Evolutionary conservation across 768 basidiomycete genomes (phyloP).

Genomic region (Serendipita indica): DNA sequence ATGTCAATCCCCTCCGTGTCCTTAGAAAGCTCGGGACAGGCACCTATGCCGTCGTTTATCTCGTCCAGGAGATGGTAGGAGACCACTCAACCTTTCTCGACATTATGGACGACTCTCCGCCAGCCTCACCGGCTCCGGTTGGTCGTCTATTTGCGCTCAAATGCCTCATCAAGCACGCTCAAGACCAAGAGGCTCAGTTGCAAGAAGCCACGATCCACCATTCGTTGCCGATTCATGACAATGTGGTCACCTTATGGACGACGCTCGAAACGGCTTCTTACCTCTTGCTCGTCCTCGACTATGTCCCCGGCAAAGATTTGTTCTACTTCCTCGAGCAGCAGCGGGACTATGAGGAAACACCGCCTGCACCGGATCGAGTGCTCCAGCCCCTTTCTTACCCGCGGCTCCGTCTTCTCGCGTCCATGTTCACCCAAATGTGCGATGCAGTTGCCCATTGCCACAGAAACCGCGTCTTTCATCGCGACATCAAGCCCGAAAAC

Average conservation of each 20-base stretch:
- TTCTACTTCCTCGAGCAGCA: conserved; percentile 98
- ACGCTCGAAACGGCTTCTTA: conserved; percentile 87
- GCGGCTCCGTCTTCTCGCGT: conserved; percentile 81
- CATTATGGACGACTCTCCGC: conserved; percentile 15
- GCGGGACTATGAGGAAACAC: conserved; percentile 59
- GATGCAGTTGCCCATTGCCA: conserved; percentile 94
- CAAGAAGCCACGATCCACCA: conserved; percentile 95
- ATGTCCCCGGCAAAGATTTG: conserved; percentile 90
- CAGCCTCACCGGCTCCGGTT: conserved; percentile 26
- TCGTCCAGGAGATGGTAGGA: conserved; percentile 54
- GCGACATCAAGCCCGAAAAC: conserved; percentile 99
- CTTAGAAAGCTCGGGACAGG: conserved; percentile 75
- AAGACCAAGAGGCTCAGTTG: conserved; percentile 83
- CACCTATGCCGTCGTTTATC: conserved; percentile 87
- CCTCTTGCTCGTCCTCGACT: conserved; percentile 85
- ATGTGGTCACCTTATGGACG: conserved; percentile 88
- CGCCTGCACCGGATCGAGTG: conserved; percentile 25
- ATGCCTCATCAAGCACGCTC: conserved; percentile 86
- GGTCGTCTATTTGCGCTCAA: conserved; percentile 89
- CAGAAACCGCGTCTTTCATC: conserved; percentile 76
- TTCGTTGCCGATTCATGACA: conserved; percentile 73
- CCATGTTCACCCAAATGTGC: conserved; percentile 99
- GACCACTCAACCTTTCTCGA: conserved; percentile 9
- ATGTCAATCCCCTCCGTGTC: conserved; percentile 27
- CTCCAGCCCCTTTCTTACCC: conserved; percentile 70